Conservation (phyloP, 495 filamentous ascomycete species). For the Apodospora peruviana region DNA sequence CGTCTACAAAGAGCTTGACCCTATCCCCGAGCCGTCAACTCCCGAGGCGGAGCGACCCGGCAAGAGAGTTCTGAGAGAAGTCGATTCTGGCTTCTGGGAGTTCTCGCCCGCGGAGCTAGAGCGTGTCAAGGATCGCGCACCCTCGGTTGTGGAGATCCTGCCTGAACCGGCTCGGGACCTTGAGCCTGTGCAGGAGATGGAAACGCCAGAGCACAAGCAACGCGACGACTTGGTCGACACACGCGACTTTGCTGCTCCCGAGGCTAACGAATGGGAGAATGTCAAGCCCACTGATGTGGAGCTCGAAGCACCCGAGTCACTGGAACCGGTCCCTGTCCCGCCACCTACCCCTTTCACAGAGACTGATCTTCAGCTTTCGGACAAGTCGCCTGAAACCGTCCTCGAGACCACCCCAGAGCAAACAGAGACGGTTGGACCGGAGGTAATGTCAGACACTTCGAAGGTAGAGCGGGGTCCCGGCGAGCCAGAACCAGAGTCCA, state of each 20-base stretch:
- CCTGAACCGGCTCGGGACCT: conserved; percentile 3
- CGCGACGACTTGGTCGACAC: not conserved
- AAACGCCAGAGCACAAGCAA: not conserved
- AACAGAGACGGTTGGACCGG: not conserved
- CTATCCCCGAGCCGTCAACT: conserved; percentile 10
- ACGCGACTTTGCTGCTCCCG: not conserved
- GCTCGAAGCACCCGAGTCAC: no score
- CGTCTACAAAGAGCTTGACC: conserved; percentile 10
- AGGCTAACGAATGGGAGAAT: not conserved
- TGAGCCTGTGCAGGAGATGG: not conserved
- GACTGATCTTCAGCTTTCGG: no score
- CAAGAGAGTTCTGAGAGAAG: conserved; percentile 14
- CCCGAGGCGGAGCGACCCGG: conserved; percentile 3
- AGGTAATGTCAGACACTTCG: conserved; percentile 14
- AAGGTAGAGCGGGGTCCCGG: conserved; percentile 19
- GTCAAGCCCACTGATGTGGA: conserved; percentile 1
- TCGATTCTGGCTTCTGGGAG: conserved; percentile 31
- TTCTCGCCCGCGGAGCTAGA: conserved; percentile 13
- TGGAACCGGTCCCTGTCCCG: no score
- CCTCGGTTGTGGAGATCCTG: conserved; percentile 15
- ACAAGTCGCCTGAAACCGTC: no score
- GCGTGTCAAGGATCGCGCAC: conserved; percentile 8
- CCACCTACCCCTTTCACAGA: no score
- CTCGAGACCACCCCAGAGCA: not conserved
- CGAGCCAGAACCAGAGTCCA: conserved; percentile 9